Evolutionary conservation across 192 early-diverging fungal genomes (phyloP).

Genomic region (Gryganskiella cystojenkinii): DNA sequence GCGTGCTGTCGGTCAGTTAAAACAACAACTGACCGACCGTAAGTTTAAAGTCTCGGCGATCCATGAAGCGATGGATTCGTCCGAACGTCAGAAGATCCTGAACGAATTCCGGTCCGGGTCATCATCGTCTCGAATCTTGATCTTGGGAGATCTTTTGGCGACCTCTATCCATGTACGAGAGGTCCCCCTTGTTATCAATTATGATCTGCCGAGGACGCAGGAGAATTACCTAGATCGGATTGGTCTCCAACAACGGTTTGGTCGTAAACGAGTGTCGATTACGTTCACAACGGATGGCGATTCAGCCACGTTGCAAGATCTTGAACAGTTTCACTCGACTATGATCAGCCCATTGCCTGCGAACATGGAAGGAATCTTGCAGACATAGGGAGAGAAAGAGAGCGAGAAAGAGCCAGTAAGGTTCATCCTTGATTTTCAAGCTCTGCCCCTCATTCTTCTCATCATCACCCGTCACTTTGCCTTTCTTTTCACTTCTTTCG

Average conservation of each 20-base stretch:
- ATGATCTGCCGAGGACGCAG: slow-evolving; percentile 92
- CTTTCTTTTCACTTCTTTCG: too few species aligned
- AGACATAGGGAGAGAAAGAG: slow-evolving; percentile 3
- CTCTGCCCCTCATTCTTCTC: too few species aligned
- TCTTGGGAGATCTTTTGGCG: slow-evolving; percentile 95
- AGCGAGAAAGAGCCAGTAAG: too few species aligned
- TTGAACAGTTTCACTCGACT: slow-evolving; percentile 95
- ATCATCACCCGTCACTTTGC: too few species aligned
- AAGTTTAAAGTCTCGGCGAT: slow-evolving; percentile 96
- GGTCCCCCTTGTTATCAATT: slow-evolving; percentile 89
- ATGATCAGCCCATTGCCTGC: slow-evolving; percentile 98
- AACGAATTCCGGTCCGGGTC: slow-evolving; percentile 97
- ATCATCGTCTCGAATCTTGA: slow-evolving; percentile 92
- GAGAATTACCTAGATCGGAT: slow-evolving; percentile 99
- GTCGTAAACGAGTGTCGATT: slow-evolving; percentile 98
- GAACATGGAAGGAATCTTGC: slow-evolving; percentile 90
- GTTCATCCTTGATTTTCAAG: too few species aligned
- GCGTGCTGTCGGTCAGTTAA: slow-evolving; percentile 97
- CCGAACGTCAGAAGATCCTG: slow-evolving; percentile 93
- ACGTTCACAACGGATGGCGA: slow-evolving; percentile 97
- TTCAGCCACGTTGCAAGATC: slow-evolving; percentile 73
- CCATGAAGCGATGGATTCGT: slow-evolving; percentile 96
- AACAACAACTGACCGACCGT: slow-evolving; percentile 86
- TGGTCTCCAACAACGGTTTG: slow-evolving; percentile 98
- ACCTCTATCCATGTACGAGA: slow-evolving; percentile 99